These are phyloP conservation scores for Cercospora sp. DNA, from an alignment of 2,329 filamentous ascomycete species.

Conservation along the genomic window DNA sequence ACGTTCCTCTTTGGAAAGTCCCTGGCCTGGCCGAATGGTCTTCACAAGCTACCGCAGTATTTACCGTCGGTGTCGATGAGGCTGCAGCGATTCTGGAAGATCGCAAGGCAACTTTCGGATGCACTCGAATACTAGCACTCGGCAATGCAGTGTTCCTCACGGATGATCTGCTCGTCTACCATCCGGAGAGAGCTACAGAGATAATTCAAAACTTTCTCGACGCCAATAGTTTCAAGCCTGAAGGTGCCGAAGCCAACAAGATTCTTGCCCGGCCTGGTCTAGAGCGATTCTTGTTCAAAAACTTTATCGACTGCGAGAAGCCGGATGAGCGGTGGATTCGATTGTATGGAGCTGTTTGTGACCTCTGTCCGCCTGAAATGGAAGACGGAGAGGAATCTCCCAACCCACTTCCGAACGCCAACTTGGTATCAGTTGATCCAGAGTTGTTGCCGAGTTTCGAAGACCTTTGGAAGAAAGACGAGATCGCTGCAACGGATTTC, in stretches of 20 bases:
- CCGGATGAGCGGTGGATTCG: slow-evolving; percentile 19
- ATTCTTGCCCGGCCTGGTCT: slow-evolving; percentile 35
- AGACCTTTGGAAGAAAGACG: slow-evolving; percentile 30
- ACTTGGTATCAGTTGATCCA: slow-evolving; percentile 29
- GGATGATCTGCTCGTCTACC: slow-evolving; percentile 45
- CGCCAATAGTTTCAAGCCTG: slow-evolving; percentile 34
- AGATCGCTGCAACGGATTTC: slow-evolving; percentile 31
- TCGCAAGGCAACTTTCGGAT: slow-evolving; percentile 22
- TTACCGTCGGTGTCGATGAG: slow-evolving; percentile 39
- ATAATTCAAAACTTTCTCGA: slow-evolving; percentile 42
- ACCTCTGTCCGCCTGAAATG: slow-evolving; percentile 31
- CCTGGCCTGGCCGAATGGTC: slow-evolving; percentile 39
- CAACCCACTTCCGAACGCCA: slow-evolving; percentile 23
- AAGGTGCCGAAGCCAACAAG: slow-evolving; percentile 28
- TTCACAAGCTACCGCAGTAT: slow-evolving; percentile 31
- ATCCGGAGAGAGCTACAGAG: slow-evolving; percentile 40
- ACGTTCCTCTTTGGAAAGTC: slow-evolving; percentile 39
- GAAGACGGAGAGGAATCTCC: slow-evolving; percentile 22
- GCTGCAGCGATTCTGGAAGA: slow-evolving; percentile 21
- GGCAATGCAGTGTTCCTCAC: slow-evolving; percentile 47
- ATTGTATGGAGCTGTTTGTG: slow-evolving; percentile 30
- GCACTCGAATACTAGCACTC: slow-evolving; percentile 40
- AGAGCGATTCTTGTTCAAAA: slow-evolving; percentile 30
- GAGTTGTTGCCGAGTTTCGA: slow-evolving; percentile 31
- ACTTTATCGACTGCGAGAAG: slow-evolving; percentile 16